A percentile compares a stretch with the other conserved stretches of the same genome.
These are phyloP conservation scores for Hypseocharis bilobata DNA, from an alignment of 441 rosid genomes.

Conservation along the genomic window DNA sequence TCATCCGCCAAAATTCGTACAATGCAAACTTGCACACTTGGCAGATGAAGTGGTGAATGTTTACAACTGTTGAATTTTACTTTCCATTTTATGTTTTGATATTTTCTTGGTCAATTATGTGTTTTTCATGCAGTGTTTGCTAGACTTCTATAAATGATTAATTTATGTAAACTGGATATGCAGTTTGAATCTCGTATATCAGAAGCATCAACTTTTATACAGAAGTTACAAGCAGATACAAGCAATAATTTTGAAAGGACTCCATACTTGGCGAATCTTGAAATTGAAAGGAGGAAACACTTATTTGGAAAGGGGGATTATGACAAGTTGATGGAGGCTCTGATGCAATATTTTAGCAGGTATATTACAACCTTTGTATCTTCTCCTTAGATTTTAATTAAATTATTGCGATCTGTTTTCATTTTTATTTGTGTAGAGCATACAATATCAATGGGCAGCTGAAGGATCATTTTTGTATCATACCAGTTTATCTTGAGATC, in stretches of 20 bases:
- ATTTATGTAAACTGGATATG: constrained; percentile 25
- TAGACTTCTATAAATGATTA: constrained; percentile 17
- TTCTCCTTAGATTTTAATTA: background rate
- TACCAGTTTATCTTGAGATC: too few species aligned
- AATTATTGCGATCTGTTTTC: too few species aligned
- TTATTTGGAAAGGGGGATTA: constrained; percentile 60
- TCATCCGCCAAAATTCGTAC: constrained; percentile 38
- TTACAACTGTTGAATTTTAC: constrained; percentile 11
- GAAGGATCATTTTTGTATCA: too few species aligned
- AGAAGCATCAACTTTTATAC: constrained; percentile 54
- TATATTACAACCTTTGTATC: constrained; percentile 24
- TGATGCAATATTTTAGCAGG: constrained; percentile 65
- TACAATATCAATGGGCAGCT: too few species aligned
- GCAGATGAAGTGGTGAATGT: constrained; percentile 64
- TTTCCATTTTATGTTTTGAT: background rate
- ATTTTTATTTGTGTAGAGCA: too few species aligned
- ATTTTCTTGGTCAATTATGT: background rate
- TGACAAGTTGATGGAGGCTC: constrained; percentile 47
- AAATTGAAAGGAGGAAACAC: constrained; percentile 74
- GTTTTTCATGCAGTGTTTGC: constrained; percentile 11
- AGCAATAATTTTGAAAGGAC: constrained; percentile 49
- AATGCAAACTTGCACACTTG: constrained; percentile 56
- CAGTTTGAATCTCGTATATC: constrained; percentile 77
- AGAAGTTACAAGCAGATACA: constrained; percentile 49
- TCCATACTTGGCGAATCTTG: constrained; percentile 69